Percentiles rank a stretch among this genome's conserved stretches.
Evolutionary conservation across 306 rosid species (phyloP).

Genomic region (Fragaria nilgerrensis): DNA sequence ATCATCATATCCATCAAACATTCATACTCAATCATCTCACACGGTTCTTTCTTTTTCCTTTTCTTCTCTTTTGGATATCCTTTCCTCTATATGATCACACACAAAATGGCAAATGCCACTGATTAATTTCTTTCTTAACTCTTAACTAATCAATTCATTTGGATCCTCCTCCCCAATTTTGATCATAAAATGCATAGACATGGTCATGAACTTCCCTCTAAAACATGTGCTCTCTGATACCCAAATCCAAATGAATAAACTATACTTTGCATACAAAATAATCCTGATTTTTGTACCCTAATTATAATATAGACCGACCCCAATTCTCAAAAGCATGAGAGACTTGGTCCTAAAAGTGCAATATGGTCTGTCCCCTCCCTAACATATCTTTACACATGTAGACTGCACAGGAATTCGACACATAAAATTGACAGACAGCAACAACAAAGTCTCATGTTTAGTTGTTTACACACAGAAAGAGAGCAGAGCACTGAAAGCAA

Average conservation of each 20-base stretch:
- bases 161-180: not conserved
- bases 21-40: not conserved
- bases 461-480: no score
- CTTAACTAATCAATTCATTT: not conserved
- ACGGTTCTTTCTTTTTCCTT: not conserved
- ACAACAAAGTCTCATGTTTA: no score
- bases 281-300: not conserved
- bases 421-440: not conserved
- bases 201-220: not conserved
- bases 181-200: not conserved
- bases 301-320: not conserved
- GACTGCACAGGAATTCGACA: not conserved
- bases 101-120: not conserved
- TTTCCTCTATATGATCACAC: not conserved
- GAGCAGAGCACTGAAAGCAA: no score
- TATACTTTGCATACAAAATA: not conserved
- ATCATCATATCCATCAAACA: not conserved
- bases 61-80: not conserved
- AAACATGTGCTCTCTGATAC: not conserved
- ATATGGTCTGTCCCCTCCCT: conserved; percentile 13
- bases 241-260: conserved; percentile 1
- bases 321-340: not conserved
- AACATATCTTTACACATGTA: not conserved
- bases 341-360: conserved; percentile 15
- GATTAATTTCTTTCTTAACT: not conserved